phyloP scores from a whole-genome alignment of 495 filamentous ascomycete species.

The Bathelium albidoporum region DNA sequence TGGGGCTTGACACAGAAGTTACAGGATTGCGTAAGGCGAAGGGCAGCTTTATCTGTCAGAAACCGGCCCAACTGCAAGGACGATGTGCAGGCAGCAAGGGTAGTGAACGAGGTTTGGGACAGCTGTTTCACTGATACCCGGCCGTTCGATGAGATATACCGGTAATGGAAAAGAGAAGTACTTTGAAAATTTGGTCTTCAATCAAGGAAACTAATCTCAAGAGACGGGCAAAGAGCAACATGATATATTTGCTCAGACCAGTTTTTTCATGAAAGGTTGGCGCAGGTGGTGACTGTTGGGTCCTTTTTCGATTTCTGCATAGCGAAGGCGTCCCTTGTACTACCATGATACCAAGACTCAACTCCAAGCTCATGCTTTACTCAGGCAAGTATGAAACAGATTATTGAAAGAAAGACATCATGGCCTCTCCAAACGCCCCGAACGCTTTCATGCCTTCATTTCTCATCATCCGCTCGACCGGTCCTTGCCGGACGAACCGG shows the following conservation, averaged over 20 bases:
- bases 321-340: constrained; percentile 1
- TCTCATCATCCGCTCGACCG: neutral
- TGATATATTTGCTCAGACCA: neutral
- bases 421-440: neutral
- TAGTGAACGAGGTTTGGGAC: constrained; percentile 95
- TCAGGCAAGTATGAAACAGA: neutral
- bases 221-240: neutral
- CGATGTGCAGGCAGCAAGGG: constrained; percentile 72
- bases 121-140: constrained; percentile 90
- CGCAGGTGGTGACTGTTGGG: no score
- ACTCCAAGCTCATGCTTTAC: neutral
- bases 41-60: constrained; percentile 67
- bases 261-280: neutral
- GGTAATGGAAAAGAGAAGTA: constrained; percentile 41
- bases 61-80: constrained; percentile 70
- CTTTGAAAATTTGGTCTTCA: neutral
- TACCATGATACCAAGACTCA: neutral
- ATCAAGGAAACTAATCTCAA: neutral
- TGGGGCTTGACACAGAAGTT: constrained; percentile 85
- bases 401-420: neutral
- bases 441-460: neutral
- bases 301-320: neutral
- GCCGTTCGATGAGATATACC: constrained; percentile 93
- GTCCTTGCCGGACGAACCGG: neutral
- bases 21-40: constrained; percentile 76